Evolutionary conservation across 2,329 filamentous ascomycete species (phyloP).

Genomic region (Fusarium coffeatum): DNA sequence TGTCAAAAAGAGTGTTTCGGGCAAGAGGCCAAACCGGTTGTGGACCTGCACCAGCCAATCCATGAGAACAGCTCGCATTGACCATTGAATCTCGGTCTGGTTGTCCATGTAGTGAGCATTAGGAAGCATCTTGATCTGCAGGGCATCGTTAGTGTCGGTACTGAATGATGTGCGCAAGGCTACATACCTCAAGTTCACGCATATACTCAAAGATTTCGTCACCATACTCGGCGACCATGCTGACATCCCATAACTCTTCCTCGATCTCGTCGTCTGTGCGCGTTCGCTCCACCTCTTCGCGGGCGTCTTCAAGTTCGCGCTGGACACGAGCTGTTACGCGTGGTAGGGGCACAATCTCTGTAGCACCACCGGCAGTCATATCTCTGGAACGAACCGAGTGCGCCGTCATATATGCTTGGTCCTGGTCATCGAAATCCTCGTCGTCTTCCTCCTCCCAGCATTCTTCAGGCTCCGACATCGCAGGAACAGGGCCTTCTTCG

Average conservation of each 20-base stretch:
- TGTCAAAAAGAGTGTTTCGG: constrained; percentile 93
- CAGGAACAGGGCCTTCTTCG: constrained; percentile 43
- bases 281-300: constrained; percentile 74
- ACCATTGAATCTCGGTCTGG: constrained; percentile 98
- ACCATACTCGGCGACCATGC: constrained; percentile 97
- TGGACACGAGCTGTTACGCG: constrained; percentile 74
- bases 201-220: constrained; percentile 97
- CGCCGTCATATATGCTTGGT: constrained; percentile 80
- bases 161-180: background rate
- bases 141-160: constrained; percentile 40
- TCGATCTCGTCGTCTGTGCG: constrained; percentile 80
- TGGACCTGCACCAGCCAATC: constrained; percentile 99
- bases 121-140: constrained; percentile 80
- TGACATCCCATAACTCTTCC: constrained; percentile 92
- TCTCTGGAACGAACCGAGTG: constrained; percentile 79
- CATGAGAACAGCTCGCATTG: constrained; percentile 96
- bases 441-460: constrained; percentile 85
- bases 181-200: constrained; percentile 82
- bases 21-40: constrained; percentile 87
- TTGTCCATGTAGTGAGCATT: constrained; percentile 96
- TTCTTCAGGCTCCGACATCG: constrained; percentile 67
- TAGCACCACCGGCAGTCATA: constrained; percentile 63
- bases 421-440: constrained; percentile 69
- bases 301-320: constrained; percentile 77
- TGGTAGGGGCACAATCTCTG: constrained; percentile 73